Evolutionary conservation across 192 early-diverging fungal species (phyloP).

Genomic region (Coemansia sp.): DNA sequence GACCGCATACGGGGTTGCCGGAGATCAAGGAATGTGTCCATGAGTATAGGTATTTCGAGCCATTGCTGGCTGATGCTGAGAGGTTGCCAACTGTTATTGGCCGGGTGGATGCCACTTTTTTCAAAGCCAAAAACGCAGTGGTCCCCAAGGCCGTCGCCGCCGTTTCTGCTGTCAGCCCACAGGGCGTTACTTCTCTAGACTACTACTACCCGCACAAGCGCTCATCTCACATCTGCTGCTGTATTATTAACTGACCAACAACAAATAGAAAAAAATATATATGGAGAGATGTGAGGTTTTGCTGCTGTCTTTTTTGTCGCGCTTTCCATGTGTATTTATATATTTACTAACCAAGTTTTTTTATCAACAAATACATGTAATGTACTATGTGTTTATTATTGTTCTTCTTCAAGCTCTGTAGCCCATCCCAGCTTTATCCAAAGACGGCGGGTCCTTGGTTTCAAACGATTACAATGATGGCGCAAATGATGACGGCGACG

Average conservation of each 20-base stretch:
- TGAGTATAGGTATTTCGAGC: background rate
- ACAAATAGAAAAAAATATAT: background rate
- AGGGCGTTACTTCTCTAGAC: no score
- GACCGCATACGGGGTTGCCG: conserved; percentile 62
- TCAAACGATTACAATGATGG: conserved; percentile 22
- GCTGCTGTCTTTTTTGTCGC: no score
- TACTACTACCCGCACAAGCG: background rate
- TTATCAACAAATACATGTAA: background rate
- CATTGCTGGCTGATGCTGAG: background rate
- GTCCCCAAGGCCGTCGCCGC: background rate
- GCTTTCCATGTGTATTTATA: no score
- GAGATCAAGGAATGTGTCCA: conserved; percentile 53
- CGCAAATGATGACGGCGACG: conserved; percentile 5
- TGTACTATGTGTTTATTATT: background rate
- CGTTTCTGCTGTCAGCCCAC: background rate
- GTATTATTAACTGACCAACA: conserved; percentile 5
- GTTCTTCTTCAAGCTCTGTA: conserved; percentile 13
- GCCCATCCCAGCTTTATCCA: background rate
- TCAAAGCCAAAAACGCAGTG: background rate
- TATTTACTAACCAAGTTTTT: no score
- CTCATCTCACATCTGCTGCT: background rate
- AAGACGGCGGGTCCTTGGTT: conserved; percentile 1
- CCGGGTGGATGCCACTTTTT: conserved; percentile 1
- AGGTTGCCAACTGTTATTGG: background rate
- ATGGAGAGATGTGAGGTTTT: no score